phyloP scores from a whole-genome alignment of 345 rosid species.

The Eucalyptus cladocalyx region DNA sequence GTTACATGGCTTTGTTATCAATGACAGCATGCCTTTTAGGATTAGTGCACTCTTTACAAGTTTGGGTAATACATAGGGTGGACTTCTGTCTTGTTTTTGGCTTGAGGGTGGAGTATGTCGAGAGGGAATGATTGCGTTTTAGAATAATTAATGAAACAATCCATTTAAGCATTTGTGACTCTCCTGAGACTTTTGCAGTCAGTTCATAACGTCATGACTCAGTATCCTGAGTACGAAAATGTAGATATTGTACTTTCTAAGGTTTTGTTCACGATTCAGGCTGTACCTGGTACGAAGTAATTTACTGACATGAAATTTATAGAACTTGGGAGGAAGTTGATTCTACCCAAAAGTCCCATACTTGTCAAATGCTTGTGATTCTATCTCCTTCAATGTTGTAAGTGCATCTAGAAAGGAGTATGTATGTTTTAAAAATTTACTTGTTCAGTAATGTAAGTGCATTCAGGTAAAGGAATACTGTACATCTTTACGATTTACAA shows the following conservation, averaged over 20 bases:
- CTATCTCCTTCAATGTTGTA: not conserved
- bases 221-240: not conserved
- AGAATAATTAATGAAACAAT: not conserved
- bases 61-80: not conserved
- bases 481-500: not conserved
- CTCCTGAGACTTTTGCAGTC: not conserved
- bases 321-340: not conserved
- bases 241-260: not conserved
- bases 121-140: not conserved
- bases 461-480: not conserved
- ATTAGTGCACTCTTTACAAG: not conserved
- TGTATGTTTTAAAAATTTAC: not conserved
- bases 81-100: not conserved
- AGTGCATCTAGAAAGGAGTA: not conserved
- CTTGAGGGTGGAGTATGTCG: not conserved
- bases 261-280: not conserved
- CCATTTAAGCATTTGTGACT: not conserved
- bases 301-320: not conserved
- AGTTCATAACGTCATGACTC: not conserved
- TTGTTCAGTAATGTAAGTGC: not conserved
- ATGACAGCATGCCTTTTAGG: not conserved
- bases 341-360: not conserved
- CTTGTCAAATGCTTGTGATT: not conserved
- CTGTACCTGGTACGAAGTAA: not conserved
- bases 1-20: not conserved